Evolutionary conservation across 257 asterid species (phyloP).

Genomic region (Anisodus acutangulus): DNA sequence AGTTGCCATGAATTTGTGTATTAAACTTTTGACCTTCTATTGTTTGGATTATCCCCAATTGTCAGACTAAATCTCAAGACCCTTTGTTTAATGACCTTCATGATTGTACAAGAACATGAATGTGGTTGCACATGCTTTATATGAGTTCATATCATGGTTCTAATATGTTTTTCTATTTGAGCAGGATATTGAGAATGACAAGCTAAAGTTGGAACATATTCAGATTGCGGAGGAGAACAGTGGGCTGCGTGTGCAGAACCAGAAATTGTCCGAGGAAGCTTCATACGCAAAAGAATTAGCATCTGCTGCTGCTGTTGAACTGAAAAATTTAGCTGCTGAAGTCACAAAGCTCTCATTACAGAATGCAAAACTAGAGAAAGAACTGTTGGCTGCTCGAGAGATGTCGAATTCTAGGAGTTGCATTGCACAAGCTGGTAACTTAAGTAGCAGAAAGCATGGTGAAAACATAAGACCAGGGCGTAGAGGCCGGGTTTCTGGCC

Average conservation of each 20-base stretch:
- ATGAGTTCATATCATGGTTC: constrained; percentile 27
- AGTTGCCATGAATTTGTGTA: background rate
- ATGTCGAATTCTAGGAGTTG: constrained; percentile 56
- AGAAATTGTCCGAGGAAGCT: constrained; percentile 91
- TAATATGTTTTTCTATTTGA: constrained; percentile 29
- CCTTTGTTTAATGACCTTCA: constrained; percentile 1
- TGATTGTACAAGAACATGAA: constrained; percentile 10
- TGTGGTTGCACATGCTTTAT: constrained; percentile 7
- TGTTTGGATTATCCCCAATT: background rate
- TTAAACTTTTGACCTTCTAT: background rate
- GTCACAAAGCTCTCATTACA: constrained; percentile 89
- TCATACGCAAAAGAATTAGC: constrained; percentile 98
- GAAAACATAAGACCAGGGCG: constrained; percentile 62
- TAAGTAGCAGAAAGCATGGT: constrained; percentile 58
- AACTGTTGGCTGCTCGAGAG: constrained; percentile 67
- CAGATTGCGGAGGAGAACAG: constrained; percentile 84
- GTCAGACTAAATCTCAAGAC: background rate
- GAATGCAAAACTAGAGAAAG: constrained; percentile 81
- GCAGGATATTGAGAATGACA: constrained; percentile 90
- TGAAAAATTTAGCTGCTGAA: constrained; percentile 91
- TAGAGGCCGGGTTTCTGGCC: constrained; percentile 61
- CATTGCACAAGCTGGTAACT: constrained; percentile 45
- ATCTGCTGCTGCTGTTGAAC: constrained; percentile 96
- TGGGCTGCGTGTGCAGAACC: constrained; percentile 80
- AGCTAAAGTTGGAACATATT: constrained; percentile 73